Base-by-base conservation (phyloP, 805 yeast species). In the Candida jianshihensis region DNA sequence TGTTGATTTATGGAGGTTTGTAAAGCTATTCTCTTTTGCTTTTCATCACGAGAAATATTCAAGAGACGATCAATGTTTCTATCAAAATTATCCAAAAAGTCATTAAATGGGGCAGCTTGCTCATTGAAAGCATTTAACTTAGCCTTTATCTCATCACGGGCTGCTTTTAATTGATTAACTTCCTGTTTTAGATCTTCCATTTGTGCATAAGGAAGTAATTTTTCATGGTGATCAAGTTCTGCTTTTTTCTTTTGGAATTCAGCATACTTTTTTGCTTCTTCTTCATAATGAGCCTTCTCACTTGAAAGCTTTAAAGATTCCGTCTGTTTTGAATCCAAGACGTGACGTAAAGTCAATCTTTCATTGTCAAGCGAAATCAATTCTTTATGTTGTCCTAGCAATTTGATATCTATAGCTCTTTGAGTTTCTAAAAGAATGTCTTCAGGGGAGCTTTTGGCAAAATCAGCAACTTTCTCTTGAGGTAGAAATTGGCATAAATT, bases 401-500 rank as follows among this genome's bases (percentile, higher is more conserved):
- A 60, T 26, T 71, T 66, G 3, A 80, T 73, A 5, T 82, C 85
- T 22, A 87, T 73, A 1, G 96, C 87, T 40, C 90, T 63, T 51
- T 88, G 86, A 1, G 95, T 85, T 49, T 86, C 95, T 19, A 66
- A 50, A 11, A 92, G 64, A 8, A 90, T 61, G 41, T 77, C 76
- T 43, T 83, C 88, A 1, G 94, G 84, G 20, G 83, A 71, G 45
- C 86, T 62, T 3, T 81, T 73, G 0, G 97, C 95, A 64, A 92
- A 92, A 45, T 85, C 87, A 3, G 95, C 90, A 6, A 92, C 97
- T 41, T 94, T 70, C 49, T 90, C 97, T 55, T 92, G 99, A 0
- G 98, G 96, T 37, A 92, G 63, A 52, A 92, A 92, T 54, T 90
- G 97, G 53, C 97, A 89, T 34, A 90, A 66, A 54, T 90, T 92